Base-by-base conservation (phyloP, 305 asterid species). In the Stenogyne calaminthoides region DNA sequence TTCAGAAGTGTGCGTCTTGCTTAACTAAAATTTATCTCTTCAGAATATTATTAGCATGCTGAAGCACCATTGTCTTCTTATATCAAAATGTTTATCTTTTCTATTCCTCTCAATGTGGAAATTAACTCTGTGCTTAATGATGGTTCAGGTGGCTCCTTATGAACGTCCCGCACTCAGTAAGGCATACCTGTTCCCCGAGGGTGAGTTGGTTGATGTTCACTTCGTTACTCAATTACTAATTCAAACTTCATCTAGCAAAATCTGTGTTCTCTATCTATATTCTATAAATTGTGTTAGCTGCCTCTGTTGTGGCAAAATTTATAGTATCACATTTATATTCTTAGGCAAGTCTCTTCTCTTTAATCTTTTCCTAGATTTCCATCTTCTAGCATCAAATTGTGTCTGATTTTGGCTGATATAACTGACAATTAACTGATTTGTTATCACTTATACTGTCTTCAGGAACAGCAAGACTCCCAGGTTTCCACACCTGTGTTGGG, bases 131-230 rank as follows among this genome's bases (percentile, higher is more conserved):
- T 62, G 15, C 70, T 67, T 72, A 64, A 64, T 82, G 81, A 72
- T 79, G 70, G 73, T 82, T 72, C 84, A 95, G 99, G 99, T 95
- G 77, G 99, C 99, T 85, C 98, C 99, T 46, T 95, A 92, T 83
- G 98, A 95, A 85, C 98, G 97, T 34, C 98, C 98, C 44, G 98
- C 98, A 32, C 92, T 95, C 67, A 92, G 99, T 83, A 95, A 95
- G 81, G 97, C 86, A 57, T 95, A 95, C 85, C 87, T 95, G 72
- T 90, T 92, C 70, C 98, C 99, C 44, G 88, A 95, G 80, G 97
- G 98, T 89, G 80, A 84, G 93, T 86, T 76, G 39, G 37, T 79
- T 69, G 65, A 15, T 70, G 42, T 79, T 46, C 64, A 56, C 29
- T 71, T 58, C 51, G 8, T 60, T 64, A 39, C 18, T 70, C 62